Percentiles rank a stretch among this genome's conserved stretches.
Evolutionary conservation across 176 grass and related monocot species (phyloP).

Genomic region (Chrysopogon serrulatus): DNA sequence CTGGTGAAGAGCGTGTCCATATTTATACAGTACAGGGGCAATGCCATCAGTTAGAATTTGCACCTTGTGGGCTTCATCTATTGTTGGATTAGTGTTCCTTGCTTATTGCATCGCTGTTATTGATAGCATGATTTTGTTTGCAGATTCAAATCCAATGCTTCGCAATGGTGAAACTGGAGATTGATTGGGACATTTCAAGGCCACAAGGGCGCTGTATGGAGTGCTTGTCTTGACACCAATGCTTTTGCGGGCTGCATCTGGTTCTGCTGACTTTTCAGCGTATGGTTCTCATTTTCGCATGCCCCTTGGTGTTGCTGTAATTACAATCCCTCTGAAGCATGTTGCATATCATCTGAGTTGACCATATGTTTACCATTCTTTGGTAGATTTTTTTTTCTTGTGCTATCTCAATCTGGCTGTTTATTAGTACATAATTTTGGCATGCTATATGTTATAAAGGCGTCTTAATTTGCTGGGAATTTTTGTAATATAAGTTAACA

Average conservation of each 20-base stretch:
- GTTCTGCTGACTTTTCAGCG: slow-evolving; percentile 97
- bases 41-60: background rate
- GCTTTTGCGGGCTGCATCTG: slow-evolving; percentile 75
- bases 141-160: slow-evolving; percentile 94
- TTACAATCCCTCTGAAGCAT: background rate
- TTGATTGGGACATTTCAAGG: slow-evolving; percentile 99
- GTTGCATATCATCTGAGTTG: background rate
- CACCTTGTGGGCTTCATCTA: background rate
- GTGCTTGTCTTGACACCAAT: slow-evolving; percentile 83
- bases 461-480: too few relatives aligned
- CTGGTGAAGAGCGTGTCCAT: background rate
- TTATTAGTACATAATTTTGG: background rate
- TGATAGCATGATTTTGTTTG: slow-evolving; percentile 15
- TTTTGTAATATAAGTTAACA: too few relatives aligned
- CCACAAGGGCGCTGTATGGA: slow-evolving; percentile 99
- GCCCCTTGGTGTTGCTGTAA: background rate
- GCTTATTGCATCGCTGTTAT: background rate
- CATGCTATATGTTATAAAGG: background rate
- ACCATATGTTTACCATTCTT: background rate
- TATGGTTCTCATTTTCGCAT: slow-evolving; percentile 31
- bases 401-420: background rate
- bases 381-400: background rate
- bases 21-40: background rate
- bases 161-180: slow-evolving; percentile 99
- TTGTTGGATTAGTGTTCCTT: slow-evolving; percentile 1